A percentile compares a stretch with the other conserved stretches of the same genome.
These are phyloP conservation scores for Arachis stenosperma DNA, from an alignment of 306 rosid species.

Conservation along the genomic window DNA sequence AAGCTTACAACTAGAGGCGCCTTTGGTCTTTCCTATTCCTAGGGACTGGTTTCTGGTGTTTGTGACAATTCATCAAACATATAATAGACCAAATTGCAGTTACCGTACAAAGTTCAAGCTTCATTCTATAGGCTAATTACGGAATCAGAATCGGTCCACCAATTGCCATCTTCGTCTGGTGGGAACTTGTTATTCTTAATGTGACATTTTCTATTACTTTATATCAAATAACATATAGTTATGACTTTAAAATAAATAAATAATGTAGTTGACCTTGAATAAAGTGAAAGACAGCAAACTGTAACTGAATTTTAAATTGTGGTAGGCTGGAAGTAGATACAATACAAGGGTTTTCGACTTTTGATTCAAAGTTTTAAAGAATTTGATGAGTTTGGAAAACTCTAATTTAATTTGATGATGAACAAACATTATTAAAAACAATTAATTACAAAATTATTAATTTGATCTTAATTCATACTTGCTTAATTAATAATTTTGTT, in stretches of 20 bases:
- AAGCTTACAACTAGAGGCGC: constrained; percentile 31
- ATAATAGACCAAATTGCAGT: constrained; percentile 18
- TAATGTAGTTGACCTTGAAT: neutral
- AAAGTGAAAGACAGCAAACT: neutral
- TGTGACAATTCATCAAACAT: neutral
- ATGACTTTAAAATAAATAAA: neutral
- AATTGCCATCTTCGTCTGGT: neutral
- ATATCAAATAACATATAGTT: no score
- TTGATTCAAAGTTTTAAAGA: no score
- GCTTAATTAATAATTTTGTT: no score
- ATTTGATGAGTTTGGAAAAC: no score
- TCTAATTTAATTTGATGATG: no score
- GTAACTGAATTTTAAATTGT: neutral
- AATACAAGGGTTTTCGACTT: no score
- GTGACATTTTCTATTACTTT: no score
- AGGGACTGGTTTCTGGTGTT: constrained; percentile 24
- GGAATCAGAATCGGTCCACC: neutral
- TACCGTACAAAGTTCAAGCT: neutral
- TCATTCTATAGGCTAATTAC: neutral
- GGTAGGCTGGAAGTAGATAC: neutral
- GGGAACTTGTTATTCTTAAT: neutral
- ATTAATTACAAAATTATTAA: no score
- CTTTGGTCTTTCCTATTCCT: constrained; percentile 22
- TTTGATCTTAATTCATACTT: no score
- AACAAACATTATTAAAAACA: no score